Conservation (phyloP, 768 basidiomycete species). For the Agaricus sinodeliciosus region DNA sequence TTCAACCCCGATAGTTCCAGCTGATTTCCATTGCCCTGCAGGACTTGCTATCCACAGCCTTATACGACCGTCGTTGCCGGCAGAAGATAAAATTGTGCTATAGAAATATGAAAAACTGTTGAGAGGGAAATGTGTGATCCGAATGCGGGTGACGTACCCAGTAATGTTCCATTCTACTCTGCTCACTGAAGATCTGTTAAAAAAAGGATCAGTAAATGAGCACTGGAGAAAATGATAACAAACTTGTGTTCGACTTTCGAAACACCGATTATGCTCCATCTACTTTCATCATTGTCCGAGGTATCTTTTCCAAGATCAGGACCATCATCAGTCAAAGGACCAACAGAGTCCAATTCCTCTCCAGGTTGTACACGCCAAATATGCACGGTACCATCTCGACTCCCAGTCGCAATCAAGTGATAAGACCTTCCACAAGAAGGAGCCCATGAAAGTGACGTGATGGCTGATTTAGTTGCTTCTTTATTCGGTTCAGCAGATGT, state of each 20-base stretch:
- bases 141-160: constrained; percentile 39
- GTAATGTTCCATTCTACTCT: constrained; percentile 95
- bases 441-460: constrained; percentile 89
- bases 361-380: constrained; percentile 82
- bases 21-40: constrained; percentile 79
- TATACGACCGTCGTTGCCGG: constrained; percentile 78
- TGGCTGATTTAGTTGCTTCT: constrained; percentile 47
- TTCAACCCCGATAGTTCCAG: constrained; percentile 78
- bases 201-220: background rate
- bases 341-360: constrained; percentile 28
- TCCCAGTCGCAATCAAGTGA: constrained; percentile 89
- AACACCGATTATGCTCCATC: constrained; percentile 71
- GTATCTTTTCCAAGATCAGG: constrained; percentile 20
- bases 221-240: constrained; percentile 13
- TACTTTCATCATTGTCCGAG: constrained; percentile 36
- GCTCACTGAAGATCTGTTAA: constrained; percentile 59
- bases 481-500: background rate
- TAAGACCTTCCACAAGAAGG: constrained; percentile 91
- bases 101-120: background rate
- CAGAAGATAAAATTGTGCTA: constrained; percentile 77
- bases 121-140: background rate
- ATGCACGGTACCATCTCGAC: constrained; percentile 80
- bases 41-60: constrained; percentile 82
- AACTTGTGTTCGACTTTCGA: constrained; percentile 87
- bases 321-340: background rate